Evolutionary conservation across 306 rosid species (phyloP), one percentile per base, ranked within the genome.

Genomic region (Carpinus fangiana): DNA sequence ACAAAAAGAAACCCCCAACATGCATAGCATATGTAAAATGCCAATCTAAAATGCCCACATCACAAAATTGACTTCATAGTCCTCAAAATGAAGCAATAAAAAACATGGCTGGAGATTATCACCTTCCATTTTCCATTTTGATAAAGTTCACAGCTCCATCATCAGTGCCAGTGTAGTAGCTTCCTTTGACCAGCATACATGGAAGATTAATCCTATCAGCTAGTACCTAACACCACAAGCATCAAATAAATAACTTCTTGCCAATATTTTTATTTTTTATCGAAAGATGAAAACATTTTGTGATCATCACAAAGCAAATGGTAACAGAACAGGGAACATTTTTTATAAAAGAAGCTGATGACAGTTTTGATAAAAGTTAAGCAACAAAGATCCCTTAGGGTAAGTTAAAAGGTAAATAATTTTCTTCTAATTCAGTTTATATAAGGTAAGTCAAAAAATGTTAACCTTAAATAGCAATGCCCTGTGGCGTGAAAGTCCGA

Each of bases 121-220:
- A 93, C 99, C 99, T 91, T 83, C 94, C 97, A 79, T 89, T 86
- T 78, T 96, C 93, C 76, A 86, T 82, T 91, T 90, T 96, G 75
- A 96, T 90, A 87, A 96, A 84, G 84, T 96, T 96, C 76, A 96
- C 97, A 77, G 98, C 98, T 64, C 98, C 98, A 73, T 93, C 99
- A 76, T 96, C 99, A 51, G 97, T 88, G 81, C 99, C 99, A 73
- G 98, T 96, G 91, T 96, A 96, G 88, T 90, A 91, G 91, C 98
- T 96, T 84, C 98, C 99, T 90, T 96, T 96, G 72, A 93, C 96
- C 83, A 93, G 93, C 92, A 85, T 93, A 79, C 99, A 93, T 60
- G 98, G 99, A 89, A 96, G 88, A 82, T 89, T 91, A 65, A 96
- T 91, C 85, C 86, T 89, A 84, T 96, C 99, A 79, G 98, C 97